Base-by-base conservation (phyloP, 2,329 filamentous ascomycete genomes). In the Neodidymelliopsis sp. region DNA sequence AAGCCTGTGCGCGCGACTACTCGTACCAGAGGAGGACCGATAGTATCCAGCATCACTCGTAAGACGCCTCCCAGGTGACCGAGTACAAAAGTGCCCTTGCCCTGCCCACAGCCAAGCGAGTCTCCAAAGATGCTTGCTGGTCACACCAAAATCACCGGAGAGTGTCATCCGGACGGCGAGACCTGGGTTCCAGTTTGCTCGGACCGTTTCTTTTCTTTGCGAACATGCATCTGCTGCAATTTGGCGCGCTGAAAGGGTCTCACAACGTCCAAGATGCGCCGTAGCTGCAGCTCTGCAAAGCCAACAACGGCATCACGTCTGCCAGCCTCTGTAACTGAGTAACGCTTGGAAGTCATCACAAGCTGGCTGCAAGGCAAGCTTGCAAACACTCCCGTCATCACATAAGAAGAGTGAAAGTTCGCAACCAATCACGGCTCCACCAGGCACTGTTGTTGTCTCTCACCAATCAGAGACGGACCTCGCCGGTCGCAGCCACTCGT, bases 341-440 rank as follows among this genome's bases (percentile, higher is more conserved):
- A 33, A 45, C 27, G 27, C 11, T 22, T 31, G 33, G 20, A n/a
- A 38, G 5, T 34, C 24, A 23, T 45, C 33, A 45, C 34, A 20
- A 15, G 27, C 9, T n/a, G 4, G 10, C 5, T 6, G n/a, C n/a
- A n/a, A n/a, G 12, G 16, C 19, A 30, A 22, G n/a, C n/a, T 24
- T 16, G 20, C 20, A 13, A 19, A 15, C n/a, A 11, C 18, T 30
- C 41, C 37, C 34, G 27, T 31, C 27, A 12, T 38, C 33, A 33
- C 42, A 38, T 45, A 45, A 45, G 42, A 45, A 45, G 42, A 16
- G 34, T n/a, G 19, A 15, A 31, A 15, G 27, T 20, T 11, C 34
- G 25, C 25, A 12, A 45, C 42, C 42, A 45, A 45, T 45, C 27
- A 45, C 20, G 27, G 42, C 33, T 27, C 42, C 19, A 44, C 27